Conservation (phyloP, 805 yeast species). For the Ogataea nitratoaversa region DNA sequence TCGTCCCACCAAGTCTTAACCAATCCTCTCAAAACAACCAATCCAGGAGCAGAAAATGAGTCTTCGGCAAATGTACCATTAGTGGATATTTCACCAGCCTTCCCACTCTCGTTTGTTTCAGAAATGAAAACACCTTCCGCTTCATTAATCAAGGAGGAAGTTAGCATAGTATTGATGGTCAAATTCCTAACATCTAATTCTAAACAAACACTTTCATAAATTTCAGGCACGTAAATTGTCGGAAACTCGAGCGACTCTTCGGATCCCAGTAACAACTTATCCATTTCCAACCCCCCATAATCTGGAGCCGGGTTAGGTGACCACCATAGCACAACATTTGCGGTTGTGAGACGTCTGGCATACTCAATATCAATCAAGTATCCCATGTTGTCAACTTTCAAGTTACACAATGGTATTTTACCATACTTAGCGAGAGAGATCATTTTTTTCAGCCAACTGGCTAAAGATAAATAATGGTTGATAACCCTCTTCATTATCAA, state of each 20-base stretch:
- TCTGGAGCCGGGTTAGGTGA: constrained; percentile 76
- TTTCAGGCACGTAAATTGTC: constrained; percentile 68
- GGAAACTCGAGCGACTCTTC: constrained; percentile 66
- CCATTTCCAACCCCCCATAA: constrained; percentile 76
- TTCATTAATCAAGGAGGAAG: constrained; percentile 79
- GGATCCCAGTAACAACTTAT: constrained; percentile 37
- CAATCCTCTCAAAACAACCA: constrained; percentile 64
- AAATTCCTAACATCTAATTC: constrained; percentile 78
- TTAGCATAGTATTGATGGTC: constrained; percentile 79
- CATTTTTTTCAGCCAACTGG: constrained; percentile 68
- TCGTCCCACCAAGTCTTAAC: constrained; percentile 93
- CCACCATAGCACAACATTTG: constrained; percentile 89
- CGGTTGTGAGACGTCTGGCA: constrained; percentile 67
- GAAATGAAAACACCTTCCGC: constrained; percentile 82
- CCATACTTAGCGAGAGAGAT: constrained; percentile 65
- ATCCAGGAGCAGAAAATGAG: constrained; percentile 73
- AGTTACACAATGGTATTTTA: constrained; percentile 81
- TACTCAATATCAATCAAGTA: constrained; percentile 81
- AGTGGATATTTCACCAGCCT: constrained; percentile 13
- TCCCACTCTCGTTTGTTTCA: constrained; percentile 34
- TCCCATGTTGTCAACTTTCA: constrained; percentile 71
- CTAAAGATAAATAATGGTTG: constrained; percentile 67
- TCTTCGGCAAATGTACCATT: constrained; percentile 63
- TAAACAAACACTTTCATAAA: constrained; percentile 71
- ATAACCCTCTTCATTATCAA: constrained; percentile 59